Base-by-base conservation (phyloP, 78 protist species). In the Tieghemostelium lacteum region DNA sequence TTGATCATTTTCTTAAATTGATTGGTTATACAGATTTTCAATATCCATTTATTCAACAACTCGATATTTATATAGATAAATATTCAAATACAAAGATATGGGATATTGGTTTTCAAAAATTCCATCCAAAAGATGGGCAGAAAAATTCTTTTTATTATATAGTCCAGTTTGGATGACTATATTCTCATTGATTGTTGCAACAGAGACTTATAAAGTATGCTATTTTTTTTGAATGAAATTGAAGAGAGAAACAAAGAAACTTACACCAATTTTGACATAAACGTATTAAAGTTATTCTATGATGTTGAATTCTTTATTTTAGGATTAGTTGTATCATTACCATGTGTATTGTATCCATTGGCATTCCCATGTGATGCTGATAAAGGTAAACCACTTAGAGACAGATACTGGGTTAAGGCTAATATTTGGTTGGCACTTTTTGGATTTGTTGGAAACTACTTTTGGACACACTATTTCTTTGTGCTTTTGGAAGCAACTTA, bases 391-490 rank as follows among this genome's bases (percentile, higher is more conserved):
- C 93, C 93, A 75, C 40, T 36, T 28, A 55, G n/a, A 19, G 86
- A 87, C 7, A 71, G 93, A 31, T 87, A 87, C 34, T 72, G 88
- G 80, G 86, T 76, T 2, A 74, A 91, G 34, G 94, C 95, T 28
- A 92, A 92, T 61, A 10, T 85, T 29, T 92, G 95, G 95, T 31
- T 92, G 22, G 78, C 76, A 31, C 26, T 92, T 17, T 83, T 92
- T 60, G 78, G 87, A 7, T 92, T 92, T 52, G 67, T 92, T 26
- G 96, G 96, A 31, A 93, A 93, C 63, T 93, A 87, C 39, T 93
- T 93, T 39, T 93, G 96, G 96, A 93, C 96, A 2, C 96, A 93
- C 40, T 93, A 93, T 31, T 93, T 93, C 34, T 93, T 70, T 60
- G 71, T 64, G 19, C 36, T 93, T 17, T 76, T 93, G 29, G 83